Evolutionary conservation across 129 eudicot species (phyloP), one percentile per base, ranked within the genome.

Genomic region (Sambucus nigra): DNA sequence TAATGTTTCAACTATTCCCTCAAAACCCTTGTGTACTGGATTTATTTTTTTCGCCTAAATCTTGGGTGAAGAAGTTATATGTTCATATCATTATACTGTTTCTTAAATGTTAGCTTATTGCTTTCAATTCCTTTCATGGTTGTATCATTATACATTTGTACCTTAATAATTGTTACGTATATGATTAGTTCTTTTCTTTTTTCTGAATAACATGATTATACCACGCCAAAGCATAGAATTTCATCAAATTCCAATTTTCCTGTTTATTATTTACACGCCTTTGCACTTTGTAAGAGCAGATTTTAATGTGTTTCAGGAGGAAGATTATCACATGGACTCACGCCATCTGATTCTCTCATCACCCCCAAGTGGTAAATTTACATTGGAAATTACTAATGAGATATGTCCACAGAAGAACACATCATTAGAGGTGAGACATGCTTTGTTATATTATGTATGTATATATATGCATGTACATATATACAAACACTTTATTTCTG

Each of bases 341-440:
- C 91, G 95, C 27, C 99, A 80, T 66, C 73, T 91, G 51, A 65
- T 71, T 49, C 55, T 91, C 18, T 50, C 49, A 19, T 74, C 91
- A 29, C 99, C 87, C 61, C 95, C 99, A 46, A 72, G 65, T 57
- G 76, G 87, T 54, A 85, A 70, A 33, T 91, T 91, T 56, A 58
- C 72, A 26, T 51, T 91, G 80, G 89, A 85, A 73, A 91, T 83
- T 31, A 69, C 76, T 46, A 80, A 75, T 25, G 93, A 87, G 77
- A 82, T 82, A 41, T 63, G 49, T 59, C 93, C 95, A 23, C 84
- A 82, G 63, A 80, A 67, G 70, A 91, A 91, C 78, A 86, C 99
- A 23, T 82, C 99, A 12, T 75, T 91, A 59, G 95, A 82, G 95
- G 98, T 86, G 57, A 61, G 49, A 22, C 0, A 47, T 35, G 3